Base-by-base conservation (phyloP, 768 basidiomycete genomes). In the Coprinopsis cinerea region DNA sequence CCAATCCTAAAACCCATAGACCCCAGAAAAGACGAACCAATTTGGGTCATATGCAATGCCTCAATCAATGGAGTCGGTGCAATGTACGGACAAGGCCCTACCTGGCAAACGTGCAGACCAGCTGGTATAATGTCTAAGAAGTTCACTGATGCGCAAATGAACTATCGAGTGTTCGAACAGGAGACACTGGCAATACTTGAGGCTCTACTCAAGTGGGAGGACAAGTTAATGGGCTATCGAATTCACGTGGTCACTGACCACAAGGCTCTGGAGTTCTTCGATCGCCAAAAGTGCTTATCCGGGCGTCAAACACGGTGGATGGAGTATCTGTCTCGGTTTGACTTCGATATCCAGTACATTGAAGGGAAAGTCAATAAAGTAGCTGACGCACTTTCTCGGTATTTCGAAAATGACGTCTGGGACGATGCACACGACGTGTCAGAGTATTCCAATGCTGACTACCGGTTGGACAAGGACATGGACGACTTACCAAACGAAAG, bases 141-240 rank as follows among this genome's bases (percentile, higher is more conserved):
- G 23, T 61, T 68, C 23, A 62, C 57, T 0, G 18, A 45, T 6
- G 60, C 63, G 0, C 65, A 69, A 44, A 51, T 54, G 6, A 63
- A 65, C 34, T 69, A 68, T 32, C 40, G 49, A 14, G 61, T 64
- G 2, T 57, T 58, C 22, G 61, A 65, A 34, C 48, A 55, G 11
- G 58, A 63, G 41, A 57, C 50, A 14, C 46, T 64, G 1, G 60
- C 60, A 1, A 58, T 62, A 1, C 48, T 64, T 1, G 55, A 63
- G 42, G 58, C 58, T 0, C 43, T 68, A 1, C 23, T 59, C 3
- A 65, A 65, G 42, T 68, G 62, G 65, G 61, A 66, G 53, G 63
- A 66, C 28, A 64, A 66, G 26, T 53, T 67, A 0, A 40, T 68
- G 0, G 61, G 66, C 13, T 55, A 53, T 24, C 41, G 32, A 3